phyloP scores from a whole-genome alignment of 805 yeast species.

The Ogataea polymorpha region DNA sequence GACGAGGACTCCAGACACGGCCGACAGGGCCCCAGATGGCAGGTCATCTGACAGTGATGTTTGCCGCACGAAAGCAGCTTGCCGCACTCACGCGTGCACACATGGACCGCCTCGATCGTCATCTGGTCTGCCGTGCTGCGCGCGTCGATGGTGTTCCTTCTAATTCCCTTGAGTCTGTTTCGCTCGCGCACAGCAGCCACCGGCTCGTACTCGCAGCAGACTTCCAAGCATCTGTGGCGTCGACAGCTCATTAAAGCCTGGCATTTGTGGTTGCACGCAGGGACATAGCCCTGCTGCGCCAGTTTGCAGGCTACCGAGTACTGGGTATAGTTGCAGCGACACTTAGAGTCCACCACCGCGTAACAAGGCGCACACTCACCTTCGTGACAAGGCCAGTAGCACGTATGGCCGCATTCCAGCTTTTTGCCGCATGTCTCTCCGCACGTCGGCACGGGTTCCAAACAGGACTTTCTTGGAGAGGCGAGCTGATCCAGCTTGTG shows the following conservation, averaged over 20 bases:
- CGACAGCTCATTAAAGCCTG: constrained; percentile 73
- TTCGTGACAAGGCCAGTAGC: constrained; percentile 69
- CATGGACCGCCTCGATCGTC: constrained; percentile 67
- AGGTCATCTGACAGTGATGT: constrained; percentile 66
- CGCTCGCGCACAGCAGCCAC: constrained; percentile 56
- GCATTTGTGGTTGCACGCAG: constrained; percentile 71
- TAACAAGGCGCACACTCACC: constrained; percentile 73
- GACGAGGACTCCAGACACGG: constrained; percentile 79
- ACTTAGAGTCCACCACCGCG: constrained; percentile 46
- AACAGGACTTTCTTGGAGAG: constrained; percentile 51
- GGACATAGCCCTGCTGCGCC: constrained; percentile 45
- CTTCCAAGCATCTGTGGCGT: constrained; percentile 66
- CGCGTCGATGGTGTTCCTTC: constrained; percentile 40
- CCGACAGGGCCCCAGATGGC: constrained; percentile 78
- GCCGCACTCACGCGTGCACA: constrained; percentile 67
- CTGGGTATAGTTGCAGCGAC: constrained; percentile 60
- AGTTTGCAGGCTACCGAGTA: constrained; percentile 65
- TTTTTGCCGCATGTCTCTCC: constrained; percentile 57
- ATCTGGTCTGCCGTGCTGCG: constrained; percentile 47
- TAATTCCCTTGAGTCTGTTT: constrained; percentile 42
- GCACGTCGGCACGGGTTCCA: constrained; percentile 81
- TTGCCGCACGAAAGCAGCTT: constrained; percentile 57
- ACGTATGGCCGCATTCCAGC: constrained; percentile 69
- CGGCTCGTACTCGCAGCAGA: constrained; percentile 70
- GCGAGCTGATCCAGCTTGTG: constrained; percentile 40